Percentiles rank a stretch among this genome's conserved stretches.
Evolutionary conservation across 164 flowering plant species (phyloP).

Genomic region (Paratinospora sagittata): DNA sequence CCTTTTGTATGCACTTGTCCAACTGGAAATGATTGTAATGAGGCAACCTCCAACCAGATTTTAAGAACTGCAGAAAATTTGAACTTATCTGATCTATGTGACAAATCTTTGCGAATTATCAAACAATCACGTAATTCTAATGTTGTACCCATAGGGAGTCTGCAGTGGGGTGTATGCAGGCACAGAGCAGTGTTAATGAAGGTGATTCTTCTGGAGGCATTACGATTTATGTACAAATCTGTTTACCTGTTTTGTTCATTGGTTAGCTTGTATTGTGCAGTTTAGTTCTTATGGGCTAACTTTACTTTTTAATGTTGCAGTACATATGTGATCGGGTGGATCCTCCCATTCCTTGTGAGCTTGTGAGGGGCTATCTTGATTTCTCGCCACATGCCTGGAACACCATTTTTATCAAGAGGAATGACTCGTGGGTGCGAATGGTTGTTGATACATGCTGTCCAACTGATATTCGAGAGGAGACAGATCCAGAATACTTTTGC

Average conservation of each 20-base stretch:
- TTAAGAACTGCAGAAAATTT: constrained; percentile 36
- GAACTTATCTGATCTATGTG: constrained; percentile 56
- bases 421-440: constrained; percentile 66
- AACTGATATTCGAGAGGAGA: constrained; percentile 84
- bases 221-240: background rate
- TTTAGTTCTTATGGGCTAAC: constrained; percentile 19
- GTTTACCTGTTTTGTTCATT: background rate
- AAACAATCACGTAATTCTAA: constrained; percentile 60
- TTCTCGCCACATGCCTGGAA: constrained; percentile 98
- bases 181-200: constrained; percentile 95
- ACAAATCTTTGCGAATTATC: constrained; percentile 56
- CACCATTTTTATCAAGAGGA: constrained; percentile 48
- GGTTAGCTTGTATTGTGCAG: background rate
- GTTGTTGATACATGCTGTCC: constrained; percentile 97
- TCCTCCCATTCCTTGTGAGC: constrained; percentile 95
- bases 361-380: constrained; percentile 91
- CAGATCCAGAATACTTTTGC: constrained; percentile 76
- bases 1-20: constrained; percentile 93
- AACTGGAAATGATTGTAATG: constrained; percentile 42
- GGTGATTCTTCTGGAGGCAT: constrained; percentile 35
- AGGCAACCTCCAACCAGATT: constrained; percentile 17
- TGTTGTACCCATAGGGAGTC: constrained; percentile 74
- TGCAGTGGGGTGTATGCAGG: constrained; percentile 89
- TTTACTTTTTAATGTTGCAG: constrained; percentile 30
- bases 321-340: constrained; percentile 88